Evolutionary conservation across 2,329 filamentous ascomycete genomes (phyloP).

Genomic region (Xylariales sp.): DNA sequence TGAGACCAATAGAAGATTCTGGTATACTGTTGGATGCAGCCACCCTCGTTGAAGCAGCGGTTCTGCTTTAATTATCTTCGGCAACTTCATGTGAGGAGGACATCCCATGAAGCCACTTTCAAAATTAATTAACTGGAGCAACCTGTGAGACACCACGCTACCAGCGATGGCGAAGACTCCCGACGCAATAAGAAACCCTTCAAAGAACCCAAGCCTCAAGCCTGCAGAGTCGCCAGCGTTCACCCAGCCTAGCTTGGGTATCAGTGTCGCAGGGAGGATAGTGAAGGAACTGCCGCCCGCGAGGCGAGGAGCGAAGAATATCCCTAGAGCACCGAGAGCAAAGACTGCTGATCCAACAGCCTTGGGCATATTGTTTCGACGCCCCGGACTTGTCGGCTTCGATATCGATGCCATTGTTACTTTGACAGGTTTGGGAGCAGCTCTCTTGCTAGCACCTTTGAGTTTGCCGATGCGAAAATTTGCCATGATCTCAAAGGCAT

Average conservation of each 20-base stretch:
- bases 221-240: slow-evolving; percentile 7
- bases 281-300: slow-evolving; percentile 7
- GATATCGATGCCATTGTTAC: slow-evolving; percentile 13
- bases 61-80: slow-evolving; percentile 31
- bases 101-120: slow-evolving; percentile 29
- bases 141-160: slow-evolving; percentile 23
- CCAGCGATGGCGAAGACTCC: slow-evolving; percentile 27
- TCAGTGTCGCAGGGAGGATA: neutral
- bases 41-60: slow-evolving; percentile 39
- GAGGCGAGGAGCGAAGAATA: slow-evolving; percentile 16
- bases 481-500: slow-evolving; percentile 39
- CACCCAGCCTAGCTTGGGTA: slow-evolving; percentile 1
- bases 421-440: slow-evolving; percentile 19
- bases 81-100: slow-evolving; percentile 35
- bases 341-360: slow-evolving; percentile 11
- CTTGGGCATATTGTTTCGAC: slow-evolving; percentile 3
- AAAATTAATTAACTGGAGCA: slow-evolving; percentile 27
- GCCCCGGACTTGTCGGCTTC: slow-evolving; percentile 8
- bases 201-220: slow-evolving; percentile 28
- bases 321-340: slow-evolving; percentile 13
- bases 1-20: slow-evolving; percentile 37
- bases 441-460: slow-evolving; percentile 23
- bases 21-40: slow-evolving; percentile 44
- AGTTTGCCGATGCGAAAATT: slow-evolving; percentile 33
- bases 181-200: slow-evolving; percentile 33